Evolutionary conservation across 2,329 filamentous ascomycete species (phyloP).

Genomic region (Coleophoma cylindrospora): DNA sequence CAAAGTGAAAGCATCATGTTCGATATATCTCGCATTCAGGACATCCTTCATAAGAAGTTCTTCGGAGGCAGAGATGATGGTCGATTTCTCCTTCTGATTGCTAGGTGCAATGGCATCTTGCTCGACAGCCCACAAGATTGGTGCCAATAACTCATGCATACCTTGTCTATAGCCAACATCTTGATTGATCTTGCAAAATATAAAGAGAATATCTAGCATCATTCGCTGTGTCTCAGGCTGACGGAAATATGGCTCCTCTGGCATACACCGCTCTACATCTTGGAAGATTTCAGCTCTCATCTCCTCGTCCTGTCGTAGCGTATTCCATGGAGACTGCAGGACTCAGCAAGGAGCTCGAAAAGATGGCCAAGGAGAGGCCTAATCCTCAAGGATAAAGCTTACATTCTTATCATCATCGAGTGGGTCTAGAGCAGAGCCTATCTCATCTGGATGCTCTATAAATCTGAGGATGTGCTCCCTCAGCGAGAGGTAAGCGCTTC

Average conservation of each 20-base stretch:
- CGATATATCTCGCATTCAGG: constrained; percentile 69
- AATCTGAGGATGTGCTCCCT: constrained; percentile 73
- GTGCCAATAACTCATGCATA: constrained; percentile 94
- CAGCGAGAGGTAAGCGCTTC: constrained; percentile 68
- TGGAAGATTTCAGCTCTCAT: constrained; percentile 86
- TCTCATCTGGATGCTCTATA: constrained; percentile 77
- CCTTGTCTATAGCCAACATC: constrained; percentile 89
- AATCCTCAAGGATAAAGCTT: constrained; percentile 16
- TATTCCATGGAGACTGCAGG: constrained; percentile 82
- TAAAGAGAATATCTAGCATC: constrained; percentile 84
- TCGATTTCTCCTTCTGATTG: constrained; percentile 27
- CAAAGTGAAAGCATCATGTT: constrained; percentile 85
- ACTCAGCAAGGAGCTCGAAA: constrained; percentile 34
- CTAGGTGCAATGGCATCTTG: constrained; percentile 65
- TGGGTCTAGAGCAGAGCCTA: constrained; percentile 73
- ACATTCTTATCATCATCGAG: constrained; percentile 72
- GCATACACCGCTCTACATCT: constrained; percentile 86
- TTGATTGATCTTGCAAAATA: constrained; percentile 91
- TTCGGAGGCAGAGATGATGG: background rate
- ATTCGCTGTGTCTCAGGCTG: constrained; percentile 71
- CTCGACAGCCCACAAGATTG: constrained; percentile 79
- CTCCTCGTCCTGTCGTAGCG: constrained; percentile 77
- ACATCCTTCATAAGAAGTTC: constrained; percentile 48
- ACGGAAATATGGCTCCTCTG: constrained; percentile 87
- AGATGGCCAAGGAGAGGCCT: constrained; percentile 28